Base-by-base conservation (phyloP, 768 basidiomycete genomes). In the Cubamyces lactineus region DNA sequence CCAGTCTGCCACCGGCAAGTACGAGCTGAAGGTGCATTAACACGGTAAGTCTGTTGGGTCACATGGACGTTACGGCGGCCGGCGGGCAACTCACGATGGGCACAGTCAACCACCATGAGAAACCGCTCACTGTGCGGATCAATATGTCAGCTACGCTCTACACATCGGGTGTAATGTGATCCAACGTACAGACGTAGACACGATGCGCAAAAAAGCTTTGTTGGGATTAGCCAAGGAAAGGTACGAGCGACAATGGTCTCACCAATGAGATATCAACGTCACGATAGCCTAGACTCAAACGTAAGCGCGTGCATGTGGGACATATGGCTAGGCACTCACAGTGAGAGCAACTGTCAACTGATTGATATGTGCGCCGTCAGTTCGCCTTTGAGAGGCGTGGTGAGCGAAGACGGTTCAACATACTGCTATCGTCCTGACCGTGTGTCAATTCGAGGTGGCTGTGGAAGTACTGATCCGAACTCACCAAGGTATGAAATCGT, bases 231-330 rank as follows among this genome's bases (percentile, higher is more conserved):
- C 21, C 11, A 41, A 21, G 28, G 7, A n/a, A 19, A 16, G 26
- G n/a, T 26, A 49, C 12, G 42, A 47, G 9, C 30, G 19, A 49
- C 21, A 42, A 19, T 2, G 3, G 15, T 40, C 63, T 38, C 30
- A 73, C 72, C 70, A 70, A 53, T 73, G 72, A 0, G 69, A 64
- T 16, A 68, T 63, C 55, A 73, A 66, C 9, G 69, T 73, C 12
- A 73, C 58, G 50, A 69, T 59, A 23, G 72, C 70, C 72, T 73
- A 24, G 30, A 41, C n/a, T 6, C 28, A 16, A 16, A 23, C 47
- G 30, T 61, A 17, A 55, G 45, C 43, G 30, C n/a, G 23, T 9
- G 47, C 12, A 24, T 12, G 19, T 11, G 23, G 34, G 47, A 6
- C n/a, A 51, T 30, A 26, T 8, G 48, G 21, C 28, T 13, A 49